phyloP scores from a whole-genome alignment of 208 protist genomes.

The Acanthamoeba sp. region DNA sequence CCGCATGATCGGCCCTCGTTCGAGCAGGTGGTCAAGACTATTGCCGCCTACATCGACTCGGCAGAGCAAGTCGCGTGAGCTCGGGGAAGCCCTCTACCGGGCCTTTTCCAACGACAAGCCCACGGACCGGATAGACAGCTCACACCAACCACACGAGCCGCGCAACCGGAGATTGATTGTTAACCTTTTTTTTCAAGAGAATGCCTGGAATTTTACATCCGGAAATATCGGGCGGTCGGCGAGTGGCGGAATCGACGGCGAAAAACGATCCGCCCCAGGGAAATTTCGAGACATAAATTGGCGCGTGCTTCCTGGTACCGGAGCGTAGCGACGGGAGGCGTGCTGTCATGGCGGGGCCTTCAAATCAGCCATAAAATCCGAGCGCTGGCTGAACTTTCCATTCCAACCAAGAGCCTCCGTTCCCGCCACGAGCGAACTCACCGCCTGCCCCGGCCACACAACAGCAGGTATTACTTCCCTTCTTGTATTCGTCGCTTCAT shows the following conservation, averaged over 20 bases:
- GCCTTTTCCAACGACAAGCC: too few species aligned
- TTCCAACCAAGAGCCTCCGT: too few species aligned
- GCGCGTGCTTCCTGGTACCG: not conserved
- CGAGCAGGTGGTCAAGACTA: not conserved
- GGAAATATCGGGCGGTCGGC: not conserved
- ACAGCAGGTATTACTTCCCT: too few species aligned
- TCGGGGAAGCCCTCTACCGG: too few species aligned
- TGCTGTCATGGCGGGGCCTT: too few species aligned
- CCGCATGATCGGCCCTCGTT: constrained; percentile 29
- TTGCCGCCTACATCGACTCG: not conserved
- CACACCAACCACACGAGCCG: not conserved
- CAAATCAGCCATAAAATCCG: too few species aligned
- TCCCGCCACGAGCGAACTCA: too few species aligned
- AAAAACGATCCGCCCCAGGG: not conserved
- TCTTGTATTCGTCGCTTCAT: too few species aligned
- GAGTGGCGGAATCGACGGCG: not conserved
- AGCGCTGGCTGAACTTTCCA: too few species aligned
- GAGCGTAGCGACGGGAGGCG: not conserved
- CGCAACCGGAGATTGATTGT: not conserved
- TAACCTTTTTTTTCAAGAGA: not conserved
- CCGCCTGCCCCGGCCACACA: too few species aligned
- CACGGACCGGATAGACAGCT: too few species aligned
- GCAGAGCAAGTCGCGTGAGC: not conserved
- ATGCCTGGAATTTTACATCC: not conserved
- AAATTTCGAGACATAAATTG: not conserved